Evolutionary conservation across 2,329 filamentous ascomycete species (phyloP), one percentile per base, ranked within the genome.

Genomic region (Grosmannia clavigera): DNA sequence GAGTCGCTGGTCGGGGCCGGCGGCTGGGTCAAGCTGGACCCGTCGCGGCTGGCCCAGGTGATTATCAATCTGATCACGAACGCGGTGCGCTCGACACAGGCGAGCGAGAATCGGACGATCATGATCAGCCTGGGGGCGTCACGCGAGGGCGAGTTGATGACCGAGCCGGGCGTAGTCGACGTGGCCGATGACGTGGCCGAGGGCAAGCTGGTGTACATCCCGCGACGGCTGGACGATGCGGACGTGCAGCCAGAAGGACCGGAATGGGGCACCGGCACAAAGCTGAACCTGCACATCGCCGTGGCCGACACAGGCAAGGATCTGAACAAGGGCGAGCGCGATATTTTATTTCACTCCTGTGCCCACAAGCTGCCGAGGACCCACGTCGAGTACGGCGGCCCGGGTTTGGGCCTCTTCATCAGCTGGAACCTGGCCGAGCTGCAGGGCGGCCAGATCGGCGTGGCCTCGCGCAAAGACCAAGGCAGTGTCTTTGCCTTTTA

Each of bases 401-500:
- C 84, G 0, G 88, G 88, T 0, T 78, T 92, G 0, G 88, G 88
- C 0, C 74, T 92, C 1, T 91, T 90, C 73, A 91, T 92, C 68
- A 89, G 84, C 5, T 79, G 87, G 46, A 87, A 88, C 66, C 73
- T 92, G 56, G 88, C 86, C 1, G 87, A 91, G 68, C 74, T 91
- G 57, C 88, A 91, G 71, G 87, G 87, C 16, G 88, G 88, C 2
- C 86, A 90, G 68, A 89, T 91, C 60, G 87, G 87, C 9, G 86
- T 91, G 3, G 78, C 80, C 1, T 88, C 85, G 0, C 75, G 81
- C 62, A 79, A 83, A 61, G 87, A 85, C 14, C 76, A 82, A 46
- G 88, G 88, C 48, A 88, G 85, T 70, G 88, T 82, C 0, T 91
- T 91, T 70, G 85, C 83, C 33, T 91, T 92, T 69, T 91, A 89